Evolutionary conservation across 108 stramenopile species (phyloP).

Genomic region (Skeletonema costatum): DNA sequence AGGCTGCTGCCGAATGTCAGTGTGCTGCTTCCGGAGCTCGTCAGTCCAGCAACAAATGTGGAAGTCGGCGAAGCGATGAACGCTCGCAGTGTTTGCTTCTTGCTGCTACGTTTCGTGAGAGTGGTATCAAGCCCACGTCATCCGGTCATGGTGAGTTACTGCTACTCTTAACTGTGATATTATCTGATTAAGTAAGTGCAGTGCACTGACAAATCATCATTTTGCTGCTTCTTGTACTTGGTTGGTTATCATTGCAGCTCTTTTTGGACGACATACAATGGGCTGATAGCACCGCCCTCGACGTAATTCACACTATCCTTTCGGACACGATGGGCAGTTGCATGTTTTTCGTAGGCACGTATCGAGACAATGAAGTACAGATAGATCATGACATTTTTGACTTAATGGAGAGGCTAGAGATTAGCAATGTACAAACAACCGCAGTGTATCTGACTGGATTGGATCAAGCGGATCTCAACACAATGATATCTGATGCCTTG

Average conservation of each 20-base stretch:
- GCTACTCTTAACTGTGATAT: not conserved
- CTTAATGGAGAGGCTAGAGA: constrained; percentile 7
- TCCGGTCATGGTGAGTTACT: constrained; percentile 15
- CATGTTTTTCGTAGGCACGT: constrained; percentile 40
- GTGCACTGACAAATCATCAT: not conserved
- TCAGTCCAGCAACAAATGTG: not conserved
- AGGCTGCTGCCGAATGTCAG: constrained; percentile 28
- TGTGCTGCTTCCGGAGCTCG: constrained; percentile 4
- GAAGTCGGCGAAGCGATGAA: constrained; percentile 3
- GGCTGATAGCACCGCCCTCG: constrained; percentile 34
- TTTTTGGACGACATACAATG: constrained; percentile 55
- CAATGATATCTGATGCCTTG: constrained; percentile 7
- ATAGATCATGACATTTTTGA: constrained; percentile 10
- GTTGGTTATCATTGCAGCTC: not conserved
- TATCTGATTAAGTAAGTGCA: not conserved
- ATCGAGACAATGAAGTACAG: constrained; percentile 25
- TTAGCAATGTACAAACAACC: constrained; percentile 11
- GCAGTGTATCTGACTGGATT: constrained; percentile 13
- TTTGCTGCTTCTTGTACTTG: not conserved
- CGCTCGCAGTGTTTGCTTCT: constrained; percentile 17
- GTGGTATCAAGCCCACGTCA: constrained; percentile 17
- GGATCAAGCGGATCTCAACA: too few species aligned
- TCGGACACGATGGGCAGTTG: constrained; percentile 30
- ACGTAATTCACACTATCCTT: constrained; percentile 18
- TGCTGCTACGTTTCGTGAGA: constrained; percentile 26